A percentile compares a stretch with the other conserved stretches of the same genome.
phyloP scores from a whole-genome alignment of 148 eudicot species.

The Amaranthus hypochondriacus region DNA sequence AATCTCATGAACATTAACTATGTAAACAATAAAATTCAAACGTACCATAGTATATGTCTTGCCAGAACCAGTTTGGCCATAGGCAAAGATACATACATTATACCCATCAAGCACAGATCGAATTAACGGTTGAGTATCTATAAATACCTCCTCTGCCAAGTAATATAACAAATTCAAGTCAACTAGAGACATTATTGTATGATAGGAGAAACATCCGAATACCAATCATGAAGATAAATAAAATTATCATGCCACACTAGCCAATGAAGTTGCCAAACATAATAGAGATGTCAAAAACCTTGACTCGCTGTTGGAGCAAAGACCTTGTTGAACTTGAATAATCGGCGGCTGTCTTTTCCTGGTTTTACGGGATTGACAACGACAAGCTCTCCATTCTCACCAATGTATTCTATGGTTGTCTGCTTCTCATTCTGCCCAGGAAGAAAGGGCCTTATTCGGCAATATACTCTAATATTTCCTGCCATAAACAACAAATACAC shows the following conservation, averaged over 20 bases:
- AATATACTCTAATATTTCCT: conserved; percentile 96
- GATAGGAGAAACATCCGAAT: neutral
- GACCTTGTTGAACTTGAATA: conserved; percentile 83
- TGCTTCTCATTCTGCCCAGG: conserved; percentile 64
- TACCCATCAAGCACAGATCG: conserved; percentile 92
- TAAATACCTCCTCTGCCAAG: conserved; percentile 73
- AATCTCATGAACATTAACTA: neutral
- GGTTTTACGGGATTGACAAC: conserved; percentile 69
- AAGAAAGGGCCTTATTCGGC: conserved; percentile 89
- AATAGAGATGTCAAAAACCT: conserved; percentile 39
- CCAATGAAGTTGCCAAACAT: neutral
- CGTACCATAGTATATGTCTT: conserved; percentile 94
- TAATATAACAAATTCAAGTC: conserved; percentile 1
- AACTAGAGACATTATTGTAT: neutral
- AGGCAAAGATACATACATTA: conserved; percentile 88
- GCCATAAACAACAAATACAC: conserved; percentile 13
- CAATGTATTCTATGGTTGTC: conserved; percentile 75
- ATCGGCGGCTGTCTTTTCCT: conserved; percentile 71
- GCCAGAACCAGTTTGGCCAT: conserved; percentile 95
- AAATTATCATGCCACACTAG: conserved; percentile 5
- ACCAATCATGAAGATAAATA: neutral
- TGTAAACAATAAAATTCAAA: conserved; percentile 4
- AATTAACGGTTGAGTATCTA: conserved; percentile 77
- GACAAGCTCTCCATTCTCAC: conserved; percentile 83
- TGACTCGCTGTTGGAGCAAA: conserved; percentile 76